These are phyloP conservation scores for Fusarium lyarnte DNA, from an alignment of 2,329 filamentous ascomycete genomes.

Conservation along the genomic window DNA sequence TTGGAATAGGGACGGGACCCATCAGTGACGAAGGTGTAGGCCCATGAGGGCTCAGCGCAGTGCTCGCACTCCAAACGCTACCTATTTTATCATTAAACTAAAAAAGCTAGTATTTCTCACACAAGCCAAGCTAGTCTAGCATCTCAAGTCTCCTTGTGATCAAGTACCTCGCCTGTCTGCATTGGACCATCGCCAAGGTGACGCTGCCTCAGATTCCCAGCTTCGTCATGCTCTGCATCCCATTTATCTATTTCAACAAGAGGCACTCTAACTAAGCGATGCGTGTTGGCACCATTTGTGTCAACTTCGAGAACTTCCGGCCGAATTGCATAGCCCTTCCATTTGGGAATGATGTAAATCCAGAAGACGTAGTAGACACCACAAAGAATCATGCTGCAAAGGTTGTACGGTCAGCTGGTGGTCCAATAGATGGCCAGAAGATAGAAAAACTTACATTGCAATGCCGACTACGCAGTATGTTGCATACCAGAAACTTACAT, in stretches of 20 bases:
- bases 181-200: not conserved
- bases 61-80: no score
- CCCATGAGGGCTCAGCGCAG: no score
- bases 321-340: constrained; percentile 62
- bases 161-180: not conserved
- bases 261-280: constrained; percentile 64
- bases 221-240: constrained; percentile 67
- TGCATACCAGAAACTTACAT: constrained; percentile 79
- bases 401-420: not conserved
- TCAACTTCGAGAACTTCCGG: constrained; percentile 61
- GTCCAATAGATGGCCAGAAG: fast-evolving
- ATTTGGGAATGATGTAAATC: constrained; percentile 64
- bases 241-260: constrained; percentile 60
- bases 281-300: constrained; percentile 51
- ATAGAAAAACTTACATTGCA: constrained; percentile 61
- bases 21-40: no score
- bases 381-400: constrained; percentile 60
- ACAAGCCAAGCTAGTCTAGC: not conserved
- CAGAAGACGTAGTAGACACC: constrained; percentile 67
- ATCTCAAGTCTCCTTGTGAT: not conserved
- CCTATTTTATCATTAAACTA: no score
- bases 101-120: fast-evolving
- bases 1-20: no score
- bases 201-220: constrained; percentile 38
- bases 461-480: constrained; percentile 75